phyloP scores from a whole-genome alignment of 306 rosid genomes.

The Sechiopsis laciniata region DNA sequence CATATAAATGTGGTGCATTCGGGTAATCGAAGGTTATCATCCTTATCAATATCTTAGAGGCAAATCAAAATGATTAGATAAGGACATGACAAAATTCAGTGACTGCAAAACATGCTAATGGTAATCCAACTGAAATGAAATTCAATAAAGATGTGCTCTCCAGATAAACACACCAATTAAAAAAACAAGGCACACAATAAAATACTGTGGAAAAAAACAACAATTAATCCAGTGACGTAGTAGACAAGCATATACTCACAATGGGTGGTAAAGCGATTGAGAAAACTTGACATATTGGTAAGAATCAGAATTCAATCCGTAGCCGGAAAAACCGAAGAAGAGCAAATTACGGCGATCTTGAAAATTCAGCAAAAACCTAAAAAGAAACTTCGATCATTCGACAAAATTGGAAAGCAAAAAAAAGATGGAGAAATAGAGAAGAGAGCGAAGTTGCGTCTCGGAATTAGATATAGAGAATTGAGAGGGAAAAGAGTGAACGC shows the following conservation, averaged over 20 bases:
- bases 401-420: not conserved
- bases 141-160: not conserved
- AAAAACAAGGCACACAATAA: not conserved
- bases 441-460: not conserved
- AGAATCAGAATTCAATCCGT: not conserved
- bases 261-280: constrained; percentile 78
- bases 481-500: constrained; percentile 1
- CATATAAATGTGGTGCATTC: too few relatives aligned
- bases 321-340: not conserved
- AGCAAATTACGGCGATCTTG: not conserved
- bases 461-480: not conserved
- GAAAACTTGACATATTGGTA: constrained; percentile 64
- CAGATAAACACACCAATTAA: not conserved
- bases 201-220: not conserved
- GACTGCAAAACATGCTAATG: not conserved
- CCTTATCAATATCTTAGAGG: not conserved
- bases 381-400: too few relatives aligned
- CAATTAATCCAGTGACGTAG: not conserved
- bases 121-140: not conserved
- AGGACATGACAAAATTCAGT: not conserved
- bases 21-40: too few relatives aligned
- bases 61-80: not conserved
- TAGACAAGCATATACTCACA: constrained; percentile 40
- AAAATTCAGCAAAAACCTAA: not conserved
- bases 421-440: not conserved